Evolutionary conservation across 352 stramenopile genomes (phyloP).

Genomic region (Pythium brachiatum): DNA sequence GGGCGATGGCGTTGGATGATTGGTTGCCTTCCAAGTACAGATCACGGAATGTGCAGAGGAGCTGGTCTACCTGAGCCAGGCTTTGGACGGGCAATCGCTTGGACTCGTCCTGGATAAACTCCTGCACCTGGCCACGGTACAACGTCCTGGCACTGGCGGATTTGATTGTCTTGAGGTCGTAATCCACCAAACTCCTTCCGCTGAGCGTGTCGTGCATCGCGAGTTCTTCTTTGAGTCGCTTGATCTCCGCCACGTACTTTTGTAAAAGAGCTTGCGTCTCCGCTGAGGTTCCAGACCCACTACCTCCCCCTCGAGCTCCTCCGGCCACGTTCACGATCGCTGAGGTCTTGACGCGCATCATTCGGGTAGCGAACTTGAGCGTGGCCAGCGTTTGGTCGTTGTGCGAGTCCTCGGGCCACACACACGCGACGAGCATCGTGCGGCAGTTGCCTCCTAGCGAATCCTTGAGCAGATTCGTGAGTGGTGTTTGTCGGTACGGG

Average conservation of each 20-base stretch:
- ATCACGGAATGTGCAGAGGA: conserved; percentile 46
- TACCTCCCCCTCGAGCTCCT: conserved; percentile 10
- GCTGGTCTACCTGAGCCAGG: conserved; percentile 40
- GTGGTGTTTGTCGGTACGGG: conserved; percentile 92
- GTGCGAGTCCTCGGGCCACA: conserved; percentile 69
- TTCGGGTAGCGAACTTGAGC: conserved; percentile 90
- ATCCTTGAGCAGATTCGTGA: conserved; percentile 91
- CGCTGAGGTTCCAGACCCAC: conserved; percentile 9
- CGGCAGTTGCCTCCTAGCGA: conserved; percentile 78
- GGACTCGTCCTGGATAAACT: conserved; percentile 37
- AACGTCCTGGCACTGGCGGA: conserved; percentile 16
- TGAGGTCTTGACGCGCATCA: conserved; percentile 82
- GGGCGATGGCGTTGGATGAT: background rate
- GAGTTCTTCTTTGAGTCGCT: conserved; percentile 52
- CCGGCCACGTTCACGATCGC: conserved; percentile 60
- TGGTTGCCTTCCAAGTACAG: conserved; percentile 34
- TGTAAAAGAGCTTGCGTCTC: conserved; percentile 28
- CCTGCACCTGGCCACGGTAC: conserved; percentile 28
- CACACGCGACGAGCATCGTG: conserved; percentile 85
- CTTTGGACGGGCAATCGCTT: conserved; percentile 36
- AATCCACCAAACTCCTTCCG: conserved; percentile 34
- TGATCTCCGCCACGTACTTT: conserved; percentile 47
- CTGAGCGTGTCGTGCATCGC: conserved; percentile 62
- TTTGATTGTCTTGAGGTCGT: conserved; percentile 25
- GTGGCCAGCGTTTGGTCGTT: conserved; percentile 89